These are phyloP conservation scores for Cynara cardunculus DNA, from an alignment of 129 eudicot species.

Conservation along the genomic window DNA sequence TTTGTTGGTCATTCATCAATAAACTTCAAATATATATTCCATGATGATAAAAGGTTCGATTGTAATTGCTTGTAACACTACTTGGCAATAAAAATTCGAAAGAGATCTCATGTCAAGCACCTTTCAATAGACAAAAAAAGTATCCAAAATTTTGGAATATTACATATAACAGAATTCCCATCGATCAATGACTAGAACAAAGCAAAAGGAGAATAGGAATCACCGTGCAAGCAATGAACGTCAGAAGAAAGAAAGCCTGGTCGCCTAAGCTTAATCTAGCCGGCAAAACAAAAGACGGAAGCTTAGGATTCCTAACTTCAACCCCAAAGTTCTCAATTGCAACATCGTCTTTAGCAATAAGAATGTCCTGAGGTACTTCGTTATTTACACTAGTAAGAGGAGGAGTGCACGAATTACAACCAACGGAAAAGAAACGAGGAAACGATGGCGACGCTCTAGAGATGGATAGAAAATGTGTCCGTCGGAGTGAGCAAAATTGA, in stretches of 20 bases:
- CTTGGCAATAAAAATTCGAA: background rate
- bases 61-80: background rate
- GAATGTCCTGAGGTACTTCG: background rate
- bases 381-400: background rate
- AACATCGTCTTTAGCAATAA: background rate
- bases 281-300: conserved; percentile 31
- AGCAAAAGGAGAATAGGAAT: background rate
- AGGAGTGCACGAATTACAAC: conserved; percentile 6
- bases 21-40: background rate
- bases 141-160: background rate
- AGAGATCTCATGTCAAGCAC: background rate
- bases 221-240: conserved; percentile 83
- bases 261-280: conserved; percentile 53
- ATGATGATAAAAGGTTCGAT: background rate
- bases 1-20: background rate
- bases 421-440: conserved; percentile 10
- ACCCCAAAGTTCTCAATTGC: conserved; percentile 21
- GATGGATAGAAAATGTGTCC: background rate
- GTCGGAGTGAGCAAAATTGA: conserved; percentile 8
- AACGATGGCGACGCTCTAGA: background rate
- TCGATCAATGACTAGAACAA: background rate
- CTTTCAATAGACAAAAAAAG: background rate
- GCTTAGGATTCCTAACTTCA: conserved; percentile 37
- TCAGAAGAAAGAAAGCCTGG: conserved; percentile 63
- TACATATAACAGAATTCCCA: background rate